A percentile compares a stretch with the other conserved stretches of the same genome.
Conservation (phyloP, 768 basidiomycete species). For the Agaricus bisporus region DNA sequence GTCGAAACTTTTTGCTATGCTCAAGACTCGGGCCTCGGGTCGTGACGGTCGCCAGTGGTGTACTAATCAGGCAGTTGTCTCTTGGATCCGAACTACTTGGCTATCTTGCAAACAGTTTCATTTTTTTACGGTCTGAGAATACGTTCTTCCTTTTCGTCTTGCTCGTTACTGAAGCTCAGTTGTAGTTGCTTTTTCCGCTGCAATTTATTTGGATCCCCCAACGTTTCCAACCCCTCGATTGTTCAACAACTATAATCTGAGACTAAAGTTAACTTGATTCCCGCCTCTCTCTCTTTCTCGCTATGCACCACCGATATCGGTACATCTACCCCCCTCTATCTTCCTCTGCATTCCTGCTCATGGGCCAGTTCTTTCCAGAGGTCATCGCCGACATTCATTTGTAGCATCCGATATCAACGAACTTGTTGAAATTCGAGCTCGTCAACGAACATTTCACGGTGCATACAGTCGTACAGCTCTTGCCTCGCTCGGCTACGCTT, state of each 20-base stretch:
- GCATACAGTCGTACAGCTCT: conserved; percentile 76
- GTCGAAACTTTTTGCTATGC: no score
- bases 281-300: no score
- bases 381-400: conserved; percentile 41
- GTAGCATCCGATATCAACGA: conserved; percentile 47
- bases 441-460: conserved; percentile 78
- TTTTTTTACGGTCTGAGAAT: neutral
- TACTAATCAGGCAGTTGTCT: neutral
- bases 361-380: conserved; percentile 15
- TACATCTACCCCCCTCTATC: neutral
- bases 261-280: no score
- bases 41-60: no score
- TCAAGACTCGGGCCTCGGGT: no score
- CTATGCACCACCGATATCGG: conserved; percentile 14
- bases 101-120: neutral
- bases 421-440: conserved; percentile 70
- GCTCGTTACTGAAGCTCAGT: no score
- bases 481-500: conserved; percentile 64
- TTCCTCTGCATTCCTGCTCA: neutral
- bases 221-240: no score
- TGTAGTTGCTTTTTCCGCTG: no score
- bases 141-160: neutral
- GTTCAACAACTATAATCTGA: no score
- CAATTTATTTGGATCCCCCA: no score
- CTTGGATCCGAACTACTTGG: neutral